Evolutionary conservation across 305 asterid species (phyloP).

Genomic region (Plantago lanceolata): DNA sequence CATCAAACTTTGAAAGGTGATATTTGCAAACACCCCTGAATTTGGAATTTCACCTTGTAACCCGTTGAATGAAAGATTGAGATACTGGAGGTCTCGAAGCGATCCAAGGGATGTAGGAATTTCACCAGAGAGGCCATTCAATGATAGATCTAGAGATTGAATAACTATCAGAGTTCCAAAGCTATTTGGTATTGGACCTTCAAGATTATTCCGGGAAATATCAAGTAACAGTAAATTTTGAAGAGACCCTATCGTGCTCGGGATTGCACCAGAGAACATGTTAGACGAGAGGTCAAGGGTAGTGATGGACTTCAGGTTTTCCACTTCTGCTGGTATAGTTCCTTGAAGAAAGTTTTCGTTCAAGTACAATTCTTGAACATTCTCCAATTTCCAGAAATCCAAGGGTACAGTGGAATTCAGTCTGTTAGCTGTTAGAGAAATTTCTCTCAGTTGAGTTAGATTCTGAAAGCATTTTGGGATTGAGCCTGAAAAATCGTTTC

Average conservation of each 20-base stretch:
- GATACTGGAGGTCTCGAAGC: constrained; percentile 27
- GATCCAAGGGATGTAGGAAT: constrained; percentile 33
- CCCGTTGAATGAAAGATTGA: constrained; percentile 34
- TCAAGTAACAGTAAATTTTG: constrained; percentile 26
- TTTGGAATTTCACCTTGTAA: constrained; percentile 32
- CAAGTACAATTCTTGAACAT: constrained; percentile 27
- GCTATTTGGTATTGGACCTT: constrained; percentile 29
- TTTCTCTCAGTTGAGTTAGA: constrained; percentile 22
- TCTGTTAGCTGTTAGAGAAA: constrained; percentile 29
- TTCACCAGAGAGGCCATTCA: constrained; percentile 27
- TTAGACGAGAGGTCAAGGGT: constrained; percentile 32
- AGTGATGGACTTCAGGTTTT: constrained; percentile 25
- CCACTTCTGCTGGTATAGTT: constrained; percentile 24
- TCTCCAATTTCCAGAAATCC: constrained; percentile 30
- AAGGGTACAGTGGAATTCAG: constrained; percentile 26
- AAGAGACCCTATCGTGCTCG: constrained; percentile 26
- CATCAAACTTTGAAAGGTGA: constrained; percentile 26
- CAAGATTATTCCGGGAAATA: constrained; percentile 26
- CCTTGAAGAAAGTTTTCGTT: constrained; percentile 29
- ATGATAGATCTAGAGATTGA: constrained; percentile 27
- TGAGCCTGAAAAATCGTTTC: constrained; percentile 32
- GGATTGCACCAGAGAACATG: constrained; percentile 31
- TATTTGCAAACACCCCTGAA: constrained; percentile 28
- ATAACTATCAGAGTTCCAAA: constrained; percentile 26
- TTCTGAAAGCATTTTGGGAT: constrained; percentile 25